Base-by-base conservation (phyloP, 2,329 filamentous ascomycete genomes). In the Fusarium penzigii region DNA sequence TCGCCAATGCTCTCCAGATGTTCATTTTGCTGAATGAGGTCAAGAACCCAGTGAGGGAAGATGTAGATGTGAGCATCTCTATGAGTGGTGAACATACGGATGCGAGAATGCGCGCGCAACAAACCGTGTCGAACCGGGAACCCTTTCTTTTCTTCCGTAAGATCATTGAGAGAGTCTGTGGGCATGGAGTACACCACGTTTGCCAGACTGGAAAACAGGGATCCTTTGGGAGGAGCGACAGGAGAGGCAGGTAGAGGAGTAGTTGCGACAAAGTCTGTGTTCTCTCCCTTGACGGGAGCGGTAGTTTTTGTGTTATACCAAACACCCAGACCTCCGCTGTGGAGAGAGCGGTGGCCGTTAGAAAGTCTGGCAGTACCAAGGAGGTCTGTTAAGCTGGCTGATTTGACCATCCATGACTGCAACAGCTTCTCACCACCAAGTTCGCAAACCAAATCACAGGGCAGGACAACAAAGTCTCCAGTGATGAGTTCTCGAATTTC, bases 41-140 rank as follows among this genome's bases (percentile, higher is more conserved):
- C 87, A 65, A 96, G 83, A 9, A 96, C 82, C 93, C 94, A 97
- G 60, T 85, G 85, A 0, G 94, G 94, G 61, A 99, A 90, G 57
- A 99, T 85, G 72, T 99, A 99, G 52, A 97, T 88, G 68, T 97
- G 93, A 0, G 93, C 90, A 69, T 97, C 93, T 40, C 94, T 84
- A 69, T 95, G 88, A 5, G 87, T 90, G 13, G 86, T 93, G 53
- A 92, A 79, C 80, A 97, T 88, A 62, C 87, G 87, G 40, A 96
- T 78, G 34, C 85, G 84, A 10, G 90, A 85, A 65, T 96, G 87
- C 59, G 84, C 84, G 52, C 85, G 82, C 12, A 97, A 75, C 29
- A 97, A 78, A 5, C 86, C 85, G 65, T 93, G 88, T 3, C 93
- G 85, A 41, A 96, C 73, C 1, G 89, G 85, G 43, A 92, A 79